phyloP scores from a whole-genome alignment of 1,284 basidiomycete genomes.

The Cystobasidium pallidum region DNA sequence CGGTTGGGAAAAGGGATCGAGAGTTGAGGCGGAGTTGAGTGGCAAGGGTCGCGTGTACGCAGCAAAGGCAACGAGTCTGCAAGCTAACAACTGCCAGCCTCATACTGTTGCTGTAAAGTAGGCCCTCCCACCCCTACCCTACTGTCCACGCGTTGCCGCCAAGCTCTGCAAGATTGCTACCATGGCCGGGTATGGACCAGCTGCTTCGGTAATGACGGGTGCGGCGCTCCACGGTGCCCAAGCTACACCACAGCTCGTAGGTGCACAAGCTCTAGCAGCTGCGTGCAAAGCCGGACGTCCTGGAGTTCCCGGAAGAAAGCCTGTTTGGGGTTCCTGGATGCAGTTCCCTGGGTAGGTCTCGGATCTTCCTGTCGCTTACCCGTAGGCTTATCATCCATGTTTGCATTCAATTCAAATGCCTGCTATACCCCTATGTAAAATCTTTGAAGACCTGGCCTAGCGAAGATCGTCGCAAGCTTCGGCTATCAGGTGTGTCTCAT shows the following conservation, averaged over 20 bases:
- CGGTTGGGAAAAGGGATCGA: no score
- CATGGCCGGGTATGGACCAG: slow-evolving; percentile 41
- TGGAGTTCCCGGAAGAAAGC: slow-evolving; percentile 15
- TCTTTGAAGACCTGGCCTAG: slow-evolving; percentile 31
- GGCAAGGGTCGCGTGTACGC: background rate
- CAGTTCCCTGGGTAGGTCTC: slow-evolving; percentile 40
- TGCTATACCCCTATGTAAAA: background rate
- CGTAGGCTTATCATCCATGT: background rate
- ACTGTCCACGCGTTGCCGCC: background rate
- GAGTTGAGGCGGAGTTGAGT: slow-evolving; percentile 2
- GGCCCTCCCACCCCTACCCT: background rate
- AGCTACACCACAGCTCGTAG: background rate
- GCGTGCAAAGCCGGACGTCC: slow-evolving; percentile 35
- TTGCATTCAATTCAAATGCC: no score
- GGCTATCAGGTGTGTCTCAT: slow-evolving; percentile 24
- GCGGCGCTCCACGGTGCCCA: slow-evolving; percentile 1
- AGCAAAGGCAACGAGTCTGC: background rate
- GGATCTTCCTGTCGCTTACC: slow-evolving; percentile 5
- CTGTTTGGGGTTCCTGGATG: slow-evolving; percentile 43
- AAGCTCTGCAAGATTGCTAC: background rate
- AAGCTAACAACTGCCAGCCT: background rate
- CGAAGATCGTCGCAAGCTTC: slow-evolving; percentile 32
- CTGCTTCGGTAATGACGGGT: slow-evolving; percentile 14
- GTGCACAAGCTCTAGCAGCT: slow-evolving; percentile 30
- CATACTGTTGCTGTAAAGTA: background rate